These are phyloP conservation scores for Chaetoceros tenuissimus DNA, from an alignment of 108 stramenopile species.

Conservation along the genomic window DNA sequence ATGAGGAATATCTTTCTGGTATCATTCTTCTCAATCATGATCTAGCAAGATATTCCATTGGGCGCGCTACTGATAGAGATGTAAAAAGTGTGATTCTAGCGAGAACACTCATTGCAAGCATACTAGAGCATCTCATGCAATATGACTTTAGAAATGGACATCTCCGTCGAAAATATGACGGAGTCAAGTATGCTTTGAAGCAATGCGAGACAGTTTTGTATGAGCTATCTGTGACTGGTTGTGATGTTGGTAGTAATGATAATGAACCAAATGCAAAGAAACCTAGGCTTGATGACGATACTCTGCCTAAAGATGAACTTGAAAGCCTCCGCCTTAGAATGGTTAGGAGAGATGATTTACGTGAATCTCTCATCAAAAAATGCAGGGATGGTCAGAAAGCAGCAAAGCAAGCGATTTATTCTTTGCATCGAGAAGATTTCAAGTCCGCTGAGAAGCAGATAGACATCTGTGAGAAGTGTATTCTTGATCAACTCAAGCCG, in stretches of 20 bases:
- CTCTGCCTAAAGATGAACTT: conserved; percentile 35
- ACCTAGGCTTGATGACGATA: conserved; percentile 4
- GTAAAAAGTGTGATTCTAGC: conserved; percentile 36
- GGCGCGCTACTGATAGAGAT: conserved; percentile 55
- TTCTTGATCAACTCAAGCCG: conserved; percentile 50
- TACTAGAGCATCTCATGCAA: conserved; percentile 56
- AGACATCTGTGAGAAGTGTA: conserved; percentile 50
- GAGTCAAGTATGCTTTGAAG: conserved; percentile 72
- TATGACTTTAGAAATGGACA: conserved; percentile 94
- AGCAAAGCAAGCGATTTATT: conserved; percentile 89
- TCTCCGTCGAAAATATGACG: conserved; percentile 83
- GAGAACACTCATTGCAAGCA: conserved; percentile 34
- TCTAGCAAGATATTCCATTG: conserved; percentile 51
- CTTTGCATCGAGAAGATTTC: conserved; percentile 73
- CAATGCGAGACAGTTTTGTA: conserved; percentile 80
- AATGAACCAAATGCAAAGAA: conserved; percentile 6
- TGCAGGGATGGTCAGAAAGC: conserved; percentile 87
- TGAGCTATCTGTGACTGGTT: conserved; percentile 67
- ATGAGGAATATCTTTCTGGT: conserved; percentile 77
- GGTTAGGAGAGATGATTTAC: conserved; percentile 68
- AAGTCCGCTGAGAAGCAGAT: conserved; percentile 43
- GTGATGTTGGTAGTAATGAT: conserved; percentile 1
- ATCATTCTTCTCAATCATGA: conserved; percentile 64
- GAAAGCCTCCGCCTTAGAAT: conserved; percentile 51
- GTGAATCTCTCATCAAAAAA: conserved; percentile 85